phyloP scores from a whole-genome alignment of 228 moss, liverwort and hornwort species.

The Sphagnum fallax region DNA sequence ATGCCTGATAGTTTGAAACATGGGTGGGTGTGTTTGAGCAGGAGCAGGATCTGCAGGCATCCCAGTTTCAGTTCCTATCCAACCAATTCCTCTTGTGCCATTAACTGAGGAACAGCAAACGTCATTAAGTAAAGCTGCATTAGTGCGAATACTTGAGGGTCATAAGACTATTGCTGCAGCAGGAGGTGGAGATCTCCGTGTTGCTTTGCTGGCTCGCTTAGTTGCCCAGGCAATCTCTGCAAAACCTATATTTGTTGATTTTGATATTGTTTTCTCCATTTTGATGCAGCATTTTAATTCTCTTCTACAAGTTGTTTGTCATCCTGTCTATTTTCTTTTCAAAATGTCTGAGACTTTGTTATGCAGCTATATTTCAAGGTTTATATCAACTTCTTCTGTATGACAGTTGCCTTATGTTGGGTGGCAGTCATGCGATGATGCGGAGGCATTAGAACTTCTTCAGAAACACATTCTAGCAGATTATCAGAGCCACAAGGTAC shows the following conservation, averaged over 20 bases:
- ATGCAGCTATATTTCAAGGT: no score
- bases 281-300: background rate
- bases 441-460: constrained; percentile 69
- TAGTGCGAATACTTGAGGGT: constrained; percentile 89
- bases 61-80: constrained; percentile 54
- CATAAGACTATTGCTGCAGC: constrained; percentile 87
- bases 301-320: no score
- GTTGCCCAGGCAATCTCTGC: constrained; percentile 71
- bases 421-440: constrained; percentile 86
- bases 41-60: background rate
- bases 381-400: background rate
- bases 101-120: constrained; percentile 86
- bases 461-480: constrained; percentile 92
- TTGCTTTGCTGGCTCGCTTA: constrained; percentile 82
- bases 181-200: constrained; percentile 85
- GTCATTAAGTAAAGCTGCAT: constrained; percentile 70
- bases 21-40: background rate
- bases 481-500: constrained; percentile 89
- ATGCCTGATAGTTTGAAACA: no score
- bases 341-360: no score
- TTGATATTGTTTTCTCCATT: background rate
- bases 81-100: constrained; percentile 69
- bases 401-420: constrained; percentile 6
- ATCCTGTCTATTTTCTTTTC: no score
- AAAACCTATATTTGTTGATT: background rate